Evolutionary conservation across 805 yeast genomes (phyloP), one percentile per base, ranked within the genome.

Genomic region (Metschnikowia kofuensis): DNA sequence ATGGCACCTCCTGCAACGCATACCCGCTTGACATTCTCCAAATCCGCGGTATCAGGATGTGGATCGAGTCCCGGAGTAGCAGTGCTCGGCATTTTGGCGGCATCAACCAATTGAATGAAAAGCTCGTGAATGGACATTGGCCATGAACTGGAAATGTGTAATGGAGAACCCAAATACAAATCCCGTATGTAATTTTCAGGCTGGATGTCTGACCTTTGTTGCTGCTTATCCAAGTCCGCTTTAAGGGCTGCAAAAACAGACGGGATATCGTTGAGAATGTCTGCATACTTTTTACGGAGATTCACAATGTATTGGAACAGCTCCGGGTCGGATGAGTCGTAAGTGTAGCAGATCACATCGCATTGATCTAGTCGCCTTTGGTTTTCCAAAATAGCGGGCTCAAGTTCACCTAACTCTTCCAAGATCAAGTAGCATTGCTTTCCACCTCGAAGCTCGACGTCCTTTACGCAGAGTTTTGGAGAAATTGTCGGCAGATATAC

Each of bases 301-400:
- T 86, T 86, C 28, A 87, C 85, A 45, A 91, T 69, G 62, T 87
- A 83, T 46, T 90, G 87, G 65, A 94, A 94, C 38, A 96, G 88
- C 47, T 92, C 96, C 0, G 99, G 97, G 62, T 94, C 97, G 0
- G 97, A 85, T 0, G 97, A 89, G 63, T 94, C 99, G 66, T 94
- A 94, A 0, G 90, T 78, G 60, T 87, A 77, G 65, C 98, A 94
- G 1, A 94, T 63, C 2, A 90, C 96, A 64, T 94, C 99, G 67
- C 98, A 94, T 44, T 85, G 86, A 47, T 86, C 88, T 9, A 92
- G 65, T 44, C 89, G 76, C 13, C 70, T 63, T 35, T 75, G 76
- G 62, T 91, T 89, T 42, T 83, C 92, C 26, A 92, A 64, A 4
- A 90, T 81, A 0, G 94, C 95, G 0, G 87, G 83, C 62, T 89